Percentiles rank a stretch among this genome's conserved stretches.
Conservation (phyloP, 2,329 filamentous ascomycete species). For the Neofusicoccum umdonicola region DNA sequence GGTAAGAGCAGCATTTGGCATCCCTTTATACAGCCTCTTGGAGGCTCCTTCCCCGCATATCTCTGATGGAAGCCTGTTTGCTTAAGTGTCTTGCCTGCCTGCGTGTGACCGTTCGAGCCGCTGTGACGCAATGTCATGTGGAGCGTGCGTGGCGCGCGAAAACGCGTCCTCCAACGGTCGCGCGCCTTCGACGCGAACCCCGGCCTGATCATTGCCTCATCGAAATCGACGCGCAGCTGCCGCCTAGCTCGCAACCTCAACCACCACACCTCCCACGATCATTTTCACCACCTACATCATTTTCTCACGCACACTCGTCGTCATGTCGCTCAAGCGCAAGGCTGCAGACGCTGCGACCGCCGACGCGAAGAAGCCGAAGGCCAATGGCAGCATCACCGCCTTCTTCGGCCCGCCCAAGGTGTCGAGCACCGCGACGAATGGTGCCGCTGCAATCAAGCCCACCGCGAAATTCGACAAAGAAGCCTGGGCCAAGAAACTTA, state of each 20-base stretch:
- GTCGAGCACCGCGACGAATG: constrained; percentile 25
- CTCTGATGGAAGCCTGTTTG: neutral
- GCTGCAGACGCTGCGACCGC: constrained; percentile 43
- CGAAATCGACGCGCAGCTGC: constrained; percentile 1
- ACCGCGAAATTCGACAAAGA: constrained; percentile 74
- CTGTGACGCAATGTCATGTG: constrained; percentile 7
- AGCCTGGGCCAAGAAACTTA: constrained; percentile 81
- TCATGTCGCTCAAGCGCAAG: constrained; percentile 53
- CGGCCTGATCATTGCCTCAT: constrained; percentile 8
- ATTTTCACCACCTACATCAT: neutral
- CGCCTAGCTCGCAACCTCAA: neutral
- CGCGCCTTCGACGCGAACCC: neutral
- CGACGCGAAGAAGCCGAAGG: constrained; percentile 51
- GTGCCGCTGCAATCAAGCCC: constrained; percentile 28
- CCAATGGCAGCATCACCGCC: constrained; percentile 77
- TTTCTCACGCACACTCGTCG: constrained; percentile 17
- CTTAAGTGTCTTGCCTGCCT: neutral
- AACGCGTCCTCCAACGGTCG: neutral
- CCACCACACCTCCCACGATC: neutral
- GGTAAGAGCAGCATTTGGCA: neutral
- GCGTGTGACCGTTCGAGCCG: neutral
- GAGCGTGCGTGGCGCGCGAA: neutral
- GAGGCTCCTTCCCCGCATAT: neutral
- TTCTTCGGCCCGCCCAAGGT: constrained; percentile 77
- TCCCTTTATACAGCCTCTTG: neutral